Evolutionary conservation across 2,329 filamentous ascomycete genomes (phyloP).

Genomic region (Microcyclospora tardicrescens): DNA sequence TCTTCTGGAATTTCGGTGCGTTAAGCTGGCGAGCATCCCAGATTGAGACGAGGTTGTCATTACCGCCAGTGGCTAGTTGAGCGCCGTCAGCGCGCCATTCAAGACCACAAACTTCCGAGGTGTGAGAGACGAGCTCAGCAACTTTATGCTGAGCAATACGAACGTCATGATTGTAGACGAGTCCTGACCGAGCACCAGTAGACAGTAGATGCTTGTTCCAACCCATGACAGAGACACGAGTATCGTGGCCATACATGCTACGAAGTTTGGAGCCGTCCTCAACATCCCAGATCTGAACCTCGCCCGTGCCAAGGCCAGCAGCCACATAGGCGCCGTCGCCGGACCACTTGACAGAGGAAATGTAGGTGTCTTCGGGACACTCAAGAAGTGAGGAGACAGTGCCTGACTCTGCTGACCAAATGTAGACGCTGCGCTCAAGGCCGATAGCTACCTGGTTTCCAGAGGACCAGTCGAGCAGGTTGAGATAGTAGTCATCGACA

Average conservation of each 20-base stretch:
- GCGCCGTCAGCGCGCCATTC: slow-evolving; percentile 96
- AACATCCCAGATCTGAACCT: slow-evolving; percentile 99
- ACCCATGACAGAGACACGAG: slow-evolving; percentile 92
- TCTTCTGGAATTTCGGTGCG: slow-evolving; percentile 98
- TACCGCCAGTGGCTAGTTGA: slow-evolving; percentile 92
- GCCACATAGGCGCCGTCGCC: slow-evolving; percentile 93
- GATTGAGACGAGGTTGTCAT: slow-evolving; percentile 97
- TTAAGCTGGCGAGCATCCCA: slow-evolving; percentile 92
- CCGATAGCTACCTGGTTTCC: slow-evolving; percentile 97
- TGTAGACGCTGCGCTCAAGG: slow-evolving; percentile 90
- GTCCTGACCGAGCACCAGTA: slow-evolving; percentile 82
- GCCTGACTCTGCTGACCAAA: slow-evolving; percentile 94
- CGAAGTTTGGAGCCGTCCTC: slow-evolving; percentile 89
- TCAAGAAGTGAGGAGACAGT: slow-evolving; percentile 81
- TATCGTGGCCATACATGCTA: slow-evolving; percentile 97
- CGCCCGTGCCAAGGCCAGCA: slow-evolving; percentile 85
- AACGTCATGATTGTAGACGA: slow-evolving; percentile 97
- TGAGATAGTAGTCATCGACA: slow-evolving; percentile 97
- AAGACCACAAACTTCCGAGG: slow-evolving; percentile 91
- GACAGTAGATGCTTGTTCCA: slow-evolving; percentile 99
- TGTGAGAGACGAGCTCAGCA: slow-evolving; percentile 92
- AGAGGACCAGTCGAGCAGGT: slow-evolving; percentile 95
- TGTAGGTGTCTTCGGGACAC: slow-evolving; percentile 78
- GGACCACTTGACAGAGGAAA: slow-evolving; percentile 98
- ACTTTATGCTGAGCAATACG: slow-evolving; percentile 96